Evolutionary conservation across 1,139 yeast species (phyloP).

Genomic region (Pneumocystis carinii): DNA sequence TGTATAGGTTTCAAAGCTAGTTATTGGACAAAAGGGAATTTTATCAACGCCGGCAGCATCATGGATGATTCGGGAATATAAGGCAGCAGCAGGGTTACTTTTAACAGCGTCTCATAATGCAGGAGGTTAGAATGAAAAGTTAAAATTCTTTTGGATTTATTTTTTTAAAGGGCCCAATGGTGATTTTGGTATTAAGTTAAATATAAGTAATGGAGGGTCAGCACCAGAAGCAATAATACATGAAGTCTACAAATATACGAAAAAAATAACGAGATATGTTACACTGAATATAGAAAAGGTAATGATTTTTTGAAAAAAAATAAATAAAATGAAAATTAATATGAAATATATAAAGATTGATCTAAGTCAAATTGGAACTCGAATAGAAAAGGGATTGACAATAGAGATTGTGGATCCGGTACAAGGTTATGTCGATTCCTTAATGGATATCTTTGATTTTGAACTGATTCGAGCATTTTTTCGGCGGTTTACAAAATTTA

Average conservation of each 20-base stretch:
- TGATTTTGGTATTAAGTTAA: slow-evolving; percentile 92
- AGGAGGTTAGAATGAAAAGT: slow-evolving; percentile 38
- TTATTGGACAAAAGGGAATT: slow-evolving; percentile 76
- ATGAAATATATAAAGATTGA: slow-evolving; percentile 31
- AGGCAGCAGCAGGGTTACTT: slow-evolving; percentile 88
- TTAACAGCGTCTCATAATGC: slow-evolving; percentile 96
- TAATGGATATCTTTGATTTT: slow-evolving; percentile 82
- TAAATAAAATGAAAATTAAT: not conserved
- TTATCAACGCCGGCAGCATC: slow-evolving; percentile 95
- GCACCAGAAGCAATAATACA: slow-evolving; percentile 96
- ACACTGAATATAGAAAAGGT: slow-evolving; percentile 25
- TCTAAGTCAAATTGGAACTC: slow-evolving; percentile 40
- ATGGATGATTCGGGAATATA: slow-evolving; percentile 62
- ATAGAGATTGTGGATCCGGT: slow-evolving; percentile 78
- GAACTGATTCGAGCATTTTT: slow-evolving; percentile 62
- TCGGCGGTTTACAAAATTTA: slow-evolving; percentile 41
- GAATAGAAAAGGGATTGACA: slow-evolving; percentile 34
- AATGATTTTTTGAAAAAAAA: not conserved
- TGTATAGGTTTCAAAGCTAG: slow-evolving; percentile 36
- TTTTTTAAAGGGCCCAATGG: slow-evolving; percentile 44
- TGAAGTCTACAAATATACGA: slow-evolving; percentile 61
- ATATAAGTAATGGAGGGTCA: slow-evolving; percentile 91
- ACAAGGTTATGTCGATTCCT: slow-evolving; percentile 55
- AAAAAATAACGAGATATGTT: slow-evolving; percentile 44
- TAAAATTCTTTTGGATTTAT: not conserved